These are phyloP conservation scores for Trametes sanguinea DNA, from an alignment of 768 basidiomycete genomes.

Conservation along the genomic window DNA sequence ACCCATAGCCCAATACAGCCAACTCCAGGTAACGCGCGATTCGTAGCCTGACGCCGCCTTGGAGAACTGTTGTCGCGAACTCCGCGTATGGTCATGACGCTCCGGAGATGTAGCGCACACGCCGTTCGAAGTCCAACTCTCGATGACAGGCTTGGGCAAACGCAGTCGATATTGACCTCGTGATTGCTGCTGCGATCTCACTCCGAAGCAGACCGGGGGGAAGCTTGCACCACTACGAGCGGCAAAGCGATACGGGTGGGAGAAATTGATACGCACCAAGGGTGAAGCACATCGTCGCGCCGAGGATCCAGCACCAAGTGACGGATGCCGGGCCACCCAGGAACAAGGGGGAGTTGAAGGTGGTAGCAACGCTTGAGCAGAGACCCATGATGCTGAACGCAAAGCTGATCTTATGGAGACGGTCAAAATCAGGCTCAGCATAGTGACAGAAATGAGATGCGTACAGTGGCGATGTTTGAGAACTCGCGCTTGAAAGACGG, in stretches of 20 bases:
- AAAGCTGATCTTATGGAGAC: conserved; percentile 56
- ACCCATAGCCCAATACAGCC: conserved; percentile 3
- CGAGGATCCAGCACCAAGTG: conserved; percentile 77
- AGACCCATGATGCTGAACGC: conserved; percentile 83
- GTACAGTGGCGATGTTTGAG: conserved; percentile 75
- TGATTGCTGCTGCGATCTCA: conserved; percentile 12
- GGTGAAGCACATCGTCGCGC: conserved; percentile 72
- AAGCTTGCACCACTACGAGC: neutral
- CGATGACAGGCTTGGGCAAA: neutral
- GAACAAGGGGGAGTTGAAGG: conserved; percentile 72
- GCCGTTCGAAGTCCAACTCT: neutral
- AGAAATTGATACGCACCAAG: conserved; percentile 41
- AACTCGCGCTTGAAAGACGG: conserved; percentile 87
- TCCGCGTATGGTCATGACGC: neutral
- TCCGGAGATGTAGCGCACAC: neutral
- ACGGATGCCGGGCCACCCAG: conserved; percentile 73
- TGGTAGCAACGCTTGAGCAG: conserved; percentile 76
- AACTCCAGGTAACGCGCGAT: neutral
- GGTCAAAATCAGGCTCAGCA: neutral
- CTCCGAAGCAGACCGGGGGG: conserved; percentile 7
- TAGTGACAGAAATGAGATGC: conserved; percentile 23
- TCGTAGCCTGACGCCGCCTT: neutral
- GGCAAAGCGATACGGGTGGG: conserved; percentile 1
- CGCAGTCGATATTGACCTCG: neutral
- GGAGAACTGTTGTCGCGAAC: neutral